Evolutionary conservation across 2,329 filamentous ascomycete genomes (phyloP), one percentile per base, ranked within the genome.

Genomic region (Ascochyta rabiei): DNA sequence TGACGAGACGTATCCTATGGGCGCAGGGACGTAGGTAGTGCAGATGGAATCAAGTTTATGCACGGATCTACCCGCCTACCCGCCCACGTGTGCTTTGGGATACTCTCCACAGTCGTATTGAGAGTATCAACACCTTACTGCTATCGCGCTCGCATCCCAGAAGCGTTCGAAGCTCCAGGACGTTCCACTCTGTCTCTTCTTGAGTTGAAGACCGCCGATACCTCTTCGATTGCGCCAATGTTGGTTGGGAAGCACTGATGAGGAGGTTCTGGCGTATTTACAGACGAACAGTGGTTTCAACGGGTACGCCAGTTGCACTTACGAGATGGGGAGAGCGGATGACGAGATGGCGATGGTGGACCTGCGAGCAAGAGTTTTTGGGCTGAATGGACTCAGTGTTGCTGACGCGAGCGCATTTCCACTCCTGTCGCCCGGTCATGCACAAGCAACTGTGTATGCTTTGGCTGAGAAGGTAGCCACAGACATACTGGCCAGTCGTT

Each of bases 391-490:
- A 6, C 47, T 76, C 48, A 55, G 75, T 28, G 70, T 76, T 1
- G 69, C 76, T 18, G 74, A 77, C 63, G 66, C 69, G 2, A 61
- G 56, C 18, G 56, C 60, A 23, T 70, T 75, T 37, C 56, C 72
- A 0, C 57, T 75, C n/a, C 48, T 73, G 28, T 70, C 71, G n/a
- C 74, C 74, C 1, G 74, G 75, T 6, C 72, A 75, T 60, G 69
- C 72, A 9, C 64, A 68, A 61, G 47, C 43, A 34, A 66, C 60
- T 6, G 48, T 71, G 4, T 73, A 57, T 61, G 59, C 42, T 23
- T 35, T 53, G 23, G 68, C 69, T 2, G 70, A 72, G 64, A 73
- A 72, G 60, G 70, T 72, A 1, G 26, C 26, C 10, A 8, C 26
- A 10, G 26, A 28, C 10, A 12, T 28, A 12, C 3, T 28, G 26